Percentiles rank a stretch among this genome's conserved stretches.
Evolutionary conservation across 768 basidiomycete genomes (phyloP).

Genomic region (Kwoniella europaea): DNA sequence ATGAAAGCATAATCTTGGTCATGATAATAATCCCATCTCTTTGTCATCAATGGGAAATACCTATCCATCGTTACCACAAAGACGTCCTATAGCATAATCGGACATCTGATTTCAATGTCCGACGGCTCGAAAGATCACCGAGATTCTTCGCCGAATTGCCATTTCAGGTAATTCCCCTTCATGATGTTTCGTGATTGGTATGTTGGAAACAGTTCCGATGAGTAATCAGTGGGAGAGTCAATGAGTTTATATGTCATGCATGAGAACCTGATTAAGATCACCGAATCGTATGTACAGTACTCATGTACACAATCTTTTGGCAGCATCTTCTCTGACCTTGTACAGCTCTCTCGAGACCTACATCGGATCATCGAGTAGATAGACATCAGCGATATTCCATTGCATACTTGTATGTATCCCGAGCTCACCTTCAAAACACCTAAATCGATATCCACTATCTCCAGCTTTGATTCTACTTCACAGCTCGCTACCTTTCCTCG

Average conservation of each 20-base stretch:
- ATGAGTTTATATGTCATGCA: constrained; percentile 1
- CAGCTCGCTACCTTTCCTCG: constrained; percentile 36
- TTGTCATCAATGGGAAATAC: constrained; percentile 10
- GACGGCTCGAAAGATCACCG: not conserved
- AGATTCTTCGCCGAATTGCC: not conserved
- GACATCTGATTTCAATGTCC: not conserved
- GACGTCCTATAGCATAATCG: too few species aligned
- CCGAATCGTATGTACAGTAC: not conserved
- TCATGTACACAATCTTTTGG: constrained; percentile 23
- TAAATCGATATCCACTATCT: constrained; percentile 47
- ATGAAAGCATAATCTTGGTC: not conserved
- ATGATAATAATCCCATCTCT: not conserved
- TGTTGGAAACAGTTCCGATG: not conserved
- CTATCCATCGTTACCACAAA: not conserved
- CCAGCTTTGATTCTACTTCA: constrained; percentile 14
- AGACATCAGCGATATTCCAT: too few species aligned
- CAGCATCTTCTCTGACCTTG: constrained; percentile 46
- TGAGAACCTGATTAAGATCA: not conserved
- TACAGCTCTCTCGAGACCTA: constrained; percentile 42
- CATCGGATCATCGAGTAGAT: too few species aligned
- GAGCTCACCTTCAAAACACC: constrained; percentile 39
- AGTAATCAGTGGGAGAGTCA: constrained; percentile 1
- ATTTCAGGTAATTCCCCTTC: not conserved
- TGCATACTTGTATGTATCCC: not conserved
- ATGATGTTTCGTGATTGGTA: not conserved